Evolutionary conservation across 257 asterid species (phyloP).

Genomic region (Gentiana macrophylla): DNA sequence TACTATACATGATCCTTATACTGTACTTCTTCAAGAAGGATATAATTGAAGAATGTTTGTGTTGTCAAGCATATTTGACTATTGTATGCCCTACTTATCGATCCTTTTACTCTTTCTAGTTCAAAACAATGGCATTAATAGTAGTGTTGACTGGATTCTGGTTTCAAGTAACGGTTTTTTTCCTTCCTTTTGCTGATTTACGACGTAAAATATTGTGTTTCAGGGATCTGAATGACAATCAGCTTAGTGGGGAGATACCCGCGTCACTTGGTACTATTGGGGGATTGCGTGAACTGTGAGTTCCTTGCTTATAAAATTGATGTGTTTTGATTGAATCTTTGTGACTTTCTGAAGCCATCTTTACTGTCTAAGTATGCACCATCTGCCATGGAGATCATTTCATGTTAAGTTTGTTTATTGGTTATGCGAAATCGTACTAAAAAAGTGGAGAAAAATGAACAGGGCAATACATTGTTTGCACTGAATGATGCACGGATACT

Average conservation of each 20-base stretch:
- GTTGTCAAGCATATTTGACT: too few relatives aligned
- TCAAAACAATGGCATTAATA: not conserved
- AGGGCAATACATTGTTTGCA: too few relatives aligned
- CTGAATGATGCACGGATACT: too few relatives aligned
- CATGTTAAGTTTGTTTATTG: too few relatives aligned
- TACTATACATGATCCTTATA: too few relatives aligned
- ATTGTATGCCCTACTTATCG: not conserved
- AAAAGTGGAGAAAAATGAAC: too few relatives aligned
- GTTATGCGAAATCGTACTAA: too few relatives aligned
- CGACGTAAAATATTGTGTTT: slow-evolving; percentile 8
- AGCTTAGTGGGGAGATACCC: slow-evolving; percentile 58
- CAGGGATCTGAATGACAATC: slow-evolving; percentile 88
- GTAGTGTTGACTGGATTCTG: not conserved
- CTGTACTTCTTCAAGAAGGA: too few relatives aligned
- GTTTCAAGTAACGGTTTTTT: not conserved
- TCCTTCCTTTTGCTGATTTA: not conserved
- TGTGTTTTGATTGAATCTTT: not conserved
- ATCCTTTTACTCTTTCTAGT: not conserved
- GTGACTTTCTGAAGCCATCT: not conserved
- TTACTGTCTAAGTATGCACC: too few relatives aligned
- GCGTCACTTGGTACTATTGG: slow-evolving; percentile 43
- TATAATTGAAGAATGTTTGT: too few relatives aligned
- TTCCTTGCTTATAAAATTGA: slow-evolving; percentile 1
- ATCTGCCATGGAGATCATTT: too few relatives aligned
- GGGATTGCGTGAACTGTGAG: slow-evolving; percentile 64